Evolutionary conservation across 192 early-diverging fungal genomes (phyloP), one percentile per base, ranked within the genome.

Genomic region (Coemansia sp.): DNA sequence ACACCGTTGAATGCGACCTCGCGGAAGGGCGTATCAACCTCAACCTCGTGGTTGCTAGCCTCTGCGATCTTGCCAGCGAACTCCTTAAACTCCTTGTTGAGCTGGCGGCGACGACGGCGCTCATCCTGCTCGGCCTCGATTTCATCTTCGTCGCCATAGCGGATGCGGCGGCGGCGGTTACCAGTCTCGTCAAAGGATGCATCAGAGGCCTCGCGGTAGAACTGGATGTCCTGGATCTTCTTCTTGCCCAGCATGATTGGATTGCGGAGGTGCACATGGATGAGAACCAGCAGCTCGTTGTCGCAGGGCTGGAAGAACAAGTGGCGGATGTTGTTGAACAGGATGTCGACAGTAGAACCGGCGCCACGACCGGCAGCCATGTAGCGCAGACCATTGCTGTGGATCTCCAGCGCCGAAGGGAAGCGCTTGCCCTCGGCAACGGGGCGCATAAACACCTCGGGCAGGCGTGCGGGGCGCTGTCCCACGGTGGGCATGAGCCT

Each of bases 261-360:
- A 83, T 98, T 94, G 79, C 95, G 95, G 33, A 99, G 89, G 62
- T 99, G 97, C 31, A 96, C 85, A 73, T 99, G 98, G 64, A 99
- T 84, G 39, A 99, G 73, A 24, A 99, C 97, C 73, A 98, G 88
- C 49, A 98, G 82, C 81, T 99, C 98, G 65, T 92, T 87, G 72
- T 99, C 98, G 83, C 97, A 99, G 27, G 97, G 96, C 76, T 99
- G 98, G 87, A 97, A 99, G 79, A 98, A 94, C 60, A 99, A 68
- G 74, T 99, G 98, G 72, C 94, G 92, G 72, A 99, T 92, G 79
- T 99, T 99, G 86, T 92, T 95, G 75, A 99, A 99, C 66, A 99
- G 79, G 38, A 99, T 88, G 80, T 98, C 95, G 87, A 97, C 89
- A n/a, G 88, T 88, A 44, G 94, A 87, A 62, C 94, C 92, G 18